phyloP scores from a whole-genome alignment of 148 eudicot genomes.

The Heliamphora exappendiculata region DNA sequence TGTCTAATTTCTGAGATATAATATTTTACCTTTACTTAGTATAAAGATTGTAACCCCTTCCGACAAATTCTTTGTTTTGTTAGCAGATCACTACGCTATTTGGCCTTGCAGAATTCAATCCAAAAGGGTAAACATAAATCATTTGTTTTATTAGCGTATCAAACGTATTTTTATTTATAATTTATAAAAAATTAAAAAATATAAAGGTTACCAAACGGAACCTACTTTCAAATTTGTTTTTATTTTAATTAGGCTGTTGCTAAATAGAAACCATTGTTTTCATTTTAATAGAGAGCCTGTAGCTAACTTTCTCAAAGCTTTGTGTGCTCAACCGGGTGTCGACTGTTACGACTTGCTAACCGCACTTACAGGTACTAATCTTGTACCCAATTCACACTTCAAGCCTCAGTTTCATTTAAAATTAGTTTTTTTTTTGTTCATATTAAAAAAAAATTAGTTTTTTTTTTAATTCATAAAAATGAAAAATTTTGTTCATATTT shows the following conservation, averaged over 20 bases:
- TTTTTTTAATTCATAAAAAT: too few species aligned
- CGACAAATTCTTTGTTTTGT: not conserved
- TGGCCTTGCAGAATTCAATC: constrained; percentile 65
- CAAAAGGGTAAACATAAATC: constrained; percentile 44
- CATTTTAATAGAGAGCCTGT: constrained; percentile 26
- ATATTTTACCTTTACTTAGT: too few species aligned
- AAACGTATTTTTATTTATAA: too few species aligned
- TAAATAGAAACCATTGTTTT: not conserved
- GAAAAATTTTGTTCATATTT: too few species aligned
- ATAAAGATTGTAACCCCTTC: not conserved
- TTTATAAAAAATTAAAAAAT: too few species aligned
- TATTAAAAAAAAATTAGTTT: too few species aligned
- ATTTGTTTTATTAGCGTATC: too few species aligned
- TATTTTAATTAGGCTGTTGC: not conserved
- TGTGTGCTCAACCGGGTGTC: constrained; percentile 45
- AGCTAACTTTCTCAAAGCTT: constrained; percentile 26
- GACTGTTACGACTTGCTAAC: constrained; percentile 46
- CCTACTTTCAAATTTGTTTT: not conserved
- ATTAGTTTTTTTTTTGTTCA: too few species aligned
- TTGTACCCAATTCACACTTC: too few species aligned
- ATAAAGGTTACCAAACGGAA: too few species aligned
- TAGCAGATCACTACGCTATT: constrained; percentile 31
- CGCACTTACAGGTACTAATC: constrained; percentile 41
- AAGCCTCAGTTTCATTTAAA: too few species aligned
- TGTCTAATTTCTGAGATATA: too few species aligned